Evolutionary conservation across 2,329 filamentous ascomycete genomes (phyloP).

Genomic region (Penicillium olsonii): DNA sequence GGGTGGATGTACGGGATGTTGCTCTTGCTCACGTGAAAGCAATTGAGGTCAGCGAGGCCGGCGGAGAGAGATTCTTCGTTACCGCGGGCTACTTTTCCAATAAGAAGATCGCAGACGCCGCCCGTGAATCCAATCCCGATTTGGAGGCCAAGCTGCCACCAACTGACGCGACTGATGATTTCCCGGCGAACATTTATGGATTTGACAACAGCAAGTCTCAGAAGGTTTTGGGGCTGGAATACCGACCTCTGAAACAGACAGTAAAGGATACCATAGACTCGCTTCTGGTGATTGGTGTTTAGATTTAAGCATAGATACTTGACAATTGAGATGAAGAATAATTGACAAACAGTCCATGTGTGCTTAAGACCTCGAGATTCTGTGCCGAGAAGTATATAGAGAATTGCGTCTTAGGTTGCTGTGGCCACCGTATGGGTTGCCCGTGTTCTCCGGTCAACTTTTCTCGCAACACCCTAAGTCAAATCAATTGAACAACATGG

Average conservation of each 20-base stretch:
- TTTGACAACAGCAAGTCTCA: slow-evolving; percentile 45
- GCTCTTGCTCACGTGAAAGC: slow-evolving; percentile 51
- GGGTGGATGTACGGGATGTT: slow-evolving; percentile 55
- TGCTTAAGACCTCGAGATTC: too few species aligned
- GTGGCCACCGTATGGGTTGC: slow-evolving; percentile 28
- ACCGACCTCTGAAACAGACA: slow-evolving; percentile 40
- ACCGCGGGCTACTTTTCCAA: slow-evolving; percentile 45
- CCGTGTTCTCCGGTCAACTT: slow-evolving; percentile 33
- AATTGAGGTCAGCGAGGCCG: slow-evolving; percentile 48
- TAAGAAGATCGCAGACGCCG: slow-evolving; percentile 44
- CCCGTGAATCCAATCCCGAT: slow-evolving; percentile 46
- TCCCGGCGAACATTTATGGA: slow-evolving; percentile 31
- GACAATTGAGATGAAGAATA: background rate
- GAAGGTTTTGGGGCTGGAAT: slow-evolving; percentile 44
- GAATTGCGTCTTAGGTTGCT: slow-evolving; percentile 23
- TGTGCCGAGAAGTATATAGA: too few species aligned
- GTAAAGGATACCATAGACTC: slow-evolving; percentile 42
- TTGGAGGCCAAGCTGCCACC: slow-evolving; percentile 44
- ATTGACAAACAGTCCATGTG: background rate
- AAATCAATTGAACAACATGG: slow-evolving; percentile 40
- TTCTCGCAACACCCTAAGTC: slow-evolving; percentile 30
- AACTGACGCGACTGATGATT: slow-evolving; percentile 33
- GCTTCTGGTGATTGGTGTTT: slow-evolving; percentile 35
- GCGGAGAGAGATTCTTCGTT: slow-evolving; percentile 49
- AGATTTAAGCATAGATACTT: background rate